Base-by-base conservation (phyloP, 495 filamentous ascomycete species). In the Penicillium paxilli region DNA sequence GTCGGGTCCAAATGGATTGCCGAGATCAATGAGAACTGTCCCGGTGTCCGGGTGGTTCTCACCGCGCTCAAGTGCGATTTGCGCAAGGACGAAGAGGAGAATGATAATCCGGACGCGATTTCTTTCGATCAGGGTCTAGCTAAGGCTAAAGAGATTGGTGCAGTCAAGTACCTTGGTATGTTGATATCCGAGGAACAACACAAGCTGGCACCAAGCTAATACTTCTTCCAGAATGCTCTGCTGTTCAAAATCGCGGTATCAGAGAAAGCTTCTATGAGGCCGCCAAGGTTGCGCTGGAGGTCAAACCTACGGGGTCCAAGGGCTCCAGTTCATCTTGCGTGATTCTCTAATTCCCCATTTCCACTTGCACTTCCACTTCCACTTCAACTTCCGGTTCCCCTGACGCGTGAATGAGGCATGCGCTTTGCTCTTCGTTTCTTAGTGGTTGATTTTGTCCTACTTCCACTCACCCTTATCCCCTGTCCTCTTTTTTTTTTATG, bases 201-300 rank as follows among this genome's bases (percentile, higher is more conserved):
- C n/a, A n/a, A n/a, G n/a, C n/a, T n/a, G n/a, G n/a, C n/a, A n/a
- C n/a, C n/a, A n/a, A n/a, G n/a, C 55, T 55, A 28, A 38, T 21
- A 14, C n/a, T 35, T n/a, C n/a, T 24, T 22, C 11, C 48, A 86
- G 94, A 98, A 76, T 98, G 94, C 80, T 98, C 95, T 24, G 94
- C 94, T 12, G 96, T 96, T 80, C 87, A 91, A 67, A 98, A 98
- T 73, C 81, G 94, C 32, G 94, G 94, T 48, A 96, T 98, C 62
- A 94, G 96, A 67, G 94, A 98, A 70, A 95, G 94, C 28, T 98
- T 98, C 67, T 97, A 95, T 40, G 94, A 98, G 76, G 94, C 94
- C 32, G 95, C 94, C 40, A 87, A 96, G 63, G 94, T 98, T n/a
- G 94, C 94, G 7, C 76, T 98, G 22, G 88, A 88, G 20, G 94